phyloP scores from a whole-genome alignment of 2,329 filamentous ascomycete genomes.

The Emmonsia crescens region DNA sequence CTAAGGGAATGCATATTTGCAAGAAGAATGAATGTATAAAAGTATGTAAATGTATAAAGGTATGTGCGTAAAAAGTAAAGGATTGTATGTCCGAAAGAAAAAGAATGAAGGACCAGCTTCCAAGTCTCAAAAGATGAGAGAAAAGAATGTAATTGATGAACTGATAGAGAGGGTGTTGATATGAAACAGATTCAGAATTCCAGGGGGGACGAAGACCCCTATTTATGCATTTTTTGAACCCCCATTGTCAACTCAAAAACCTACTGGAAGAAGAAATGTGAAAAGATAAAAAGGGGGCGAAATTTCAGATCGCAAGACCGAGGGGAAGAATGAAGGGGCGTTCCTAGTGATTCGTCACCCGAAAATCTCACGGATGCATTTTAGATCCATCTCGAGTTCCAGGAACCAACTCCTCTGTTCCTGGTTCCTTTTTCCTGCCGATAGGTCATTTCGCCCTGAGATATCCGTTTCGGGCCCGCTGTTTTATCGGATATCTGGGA shows the following conservation, averaged over 20 bases:
- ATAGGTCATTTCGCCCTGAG: background rate
- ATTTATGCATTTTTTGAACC: background rate
- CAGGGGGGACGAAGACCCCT: background rate
- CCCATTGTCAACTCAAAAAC: background rate
- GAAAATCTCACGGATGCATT: background rate
- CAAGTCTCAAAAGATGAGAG: background rate
- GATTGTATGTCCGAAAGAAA: background rate
- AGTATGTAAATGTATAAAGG: background rate
- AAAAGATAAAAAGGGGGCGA: background rate
- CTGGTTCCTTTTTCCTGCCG: background rate
- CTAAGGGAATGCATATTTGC: slow-evolving; percentile 8
- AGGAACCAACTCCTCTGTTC: background rate
- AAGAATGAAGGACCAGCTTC: slow-evolving; percentile 1
- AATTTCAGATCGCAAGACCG: background rate
- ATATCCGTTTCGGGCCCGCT: background rate
- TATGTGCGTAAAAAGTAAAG: background rate
- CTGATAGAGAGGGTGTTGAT: background rate
- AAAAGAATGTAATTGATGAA: background rate
- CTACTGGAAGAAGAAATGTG: background rate
- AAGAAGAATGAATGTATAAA: background rate
- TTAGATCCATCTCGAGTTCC: background rate
- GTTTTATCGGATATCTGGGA: background rate
- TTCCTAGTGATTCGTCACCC: background rate
- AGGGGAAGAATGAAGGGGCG: background rate
- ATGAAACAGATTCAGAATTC: background rate